phyloP scores from a whole-genome alignment of 202 grass and related monocot genomes.

The Carex sylvatica region DNA sequence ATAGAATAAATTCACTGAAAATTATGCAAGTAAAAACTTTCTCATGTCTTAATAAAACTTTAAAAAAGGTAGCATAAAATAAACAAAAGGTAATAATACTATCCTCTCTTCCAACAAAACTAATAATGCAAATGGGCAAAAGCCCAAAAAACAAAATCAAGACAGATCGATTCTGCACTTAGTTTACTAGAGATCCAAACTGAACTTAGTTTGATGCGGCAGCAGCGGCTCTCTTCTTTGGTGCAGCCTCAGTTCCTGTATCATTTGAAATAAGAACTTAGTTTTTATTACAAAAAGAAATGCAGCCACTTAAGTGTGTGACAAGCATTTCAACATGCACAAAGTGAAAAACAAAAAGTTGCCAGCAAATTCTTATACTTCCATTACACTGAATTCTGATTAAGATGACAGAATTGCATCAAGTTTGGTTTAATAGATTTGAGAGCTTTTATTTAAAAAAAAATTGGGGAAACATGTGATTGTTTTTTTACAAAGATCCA shows the following conservation, averaged over 20 bases:
- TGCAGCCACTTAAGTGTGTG: neutral
- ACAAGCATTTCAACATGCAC: neutral
- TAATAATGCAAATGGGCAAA: neutral
- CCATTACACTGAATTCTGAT: neutral
- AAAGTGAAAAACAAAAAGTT: neutral
- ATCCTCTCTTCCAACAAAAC: slow-evolving; percentile 25
- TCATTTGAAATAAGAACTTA: neutral
- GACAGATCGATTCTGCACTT: neutral
- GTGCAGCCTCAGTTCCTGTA: slow-evolving; percentile 53
- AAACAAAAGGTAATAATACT: slow-evolving; percentile 14
- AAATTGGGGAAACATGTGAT: too few relatives aligned
- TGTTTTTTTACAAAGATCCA: too few relatives aligned
- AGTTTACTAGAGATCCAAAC: neutral
- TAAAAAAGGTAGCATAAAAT: neutral
- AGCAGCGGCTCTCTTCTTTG: slow-evolving; percentile 60
- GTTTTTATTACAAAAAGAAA: neutral
- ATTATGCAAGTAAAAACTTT: slow-evolving; percentile 12
- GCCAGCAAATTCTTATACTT: neutral
- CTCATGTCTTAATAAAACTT: slow-evolving; percentile 9
- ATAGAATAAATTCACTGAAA: slow-evolving; percentile 12
- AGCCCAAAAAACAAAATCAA: slow-evolving; percentile 23
- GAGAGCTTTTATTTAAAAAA: too few relatives aligned
- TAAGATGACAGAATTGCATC: neutral
- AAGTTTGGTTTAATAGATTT: too few relatives aligned
- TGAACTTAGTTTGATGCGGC: slow-evolving; percentile 35